Evolutionary conservation across 345 rosid genomes (phyloP), one percentile per base, ranked within the genome.

Genomic region (Garcia nutans): DNA sequence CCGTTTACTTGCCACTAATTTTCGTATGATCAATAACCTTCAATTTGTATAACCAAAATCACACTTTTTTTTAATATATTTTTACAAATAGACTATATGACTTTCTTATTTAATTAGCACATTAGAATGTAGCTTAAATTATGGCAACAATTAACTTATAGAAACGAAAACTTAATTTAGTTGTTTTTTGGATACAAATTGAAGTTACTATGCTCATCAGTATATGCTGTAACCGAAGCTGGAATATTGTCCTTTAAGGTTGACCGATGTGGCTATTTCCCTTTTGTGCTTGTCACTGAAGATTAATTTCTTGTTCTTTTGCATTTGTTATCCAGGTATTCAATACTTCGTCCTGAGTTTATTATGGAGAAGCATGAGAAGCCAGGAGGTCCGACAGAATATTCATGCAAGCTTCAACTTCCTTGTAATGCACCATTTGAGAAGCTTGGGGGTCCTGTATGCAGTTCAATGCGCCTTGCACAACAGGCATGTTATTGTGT

Each of bases 401-500:
- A 93, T 83, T 96, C 99, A 44, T 96, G 99, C 88, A 89, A 86
- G 88, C 97, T 96, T 81, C 98, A 93, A 83, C 97, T 96, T 62
- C 99, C 99, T 28, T 96, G 97, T 74, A 96, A 96, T 80, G 99
- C 97, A 61, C 96, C 98, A 64, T 96, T 96, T 86, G 98, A 96
- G 89, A 84, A 87, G 76, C 98, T 93, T 59, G 99, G 92, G 87
- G 99, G 99, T 80, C 93, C 98, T 67, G 74, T 86, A 44, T 92
- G 98, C 84, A 78, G 92, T 80, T 93, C 99, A 78, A 89, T 91
- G 93, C 97, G 96, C 71, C 90, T 93, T 85, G 99, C 98, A 54
- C 99, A 96, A 58, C 99, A 96, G 97, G 99, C 80, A 80, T 78
- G 83, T 62, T 54, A 24, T 56, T 63, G 19, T 70, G 26, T 74